Evolutionary conservation across 169 alveolate genomes (phyloP), one percentile per base, ranked within the genome.

Genomic region (Pseudocohnilembus persalinus): DNA sequence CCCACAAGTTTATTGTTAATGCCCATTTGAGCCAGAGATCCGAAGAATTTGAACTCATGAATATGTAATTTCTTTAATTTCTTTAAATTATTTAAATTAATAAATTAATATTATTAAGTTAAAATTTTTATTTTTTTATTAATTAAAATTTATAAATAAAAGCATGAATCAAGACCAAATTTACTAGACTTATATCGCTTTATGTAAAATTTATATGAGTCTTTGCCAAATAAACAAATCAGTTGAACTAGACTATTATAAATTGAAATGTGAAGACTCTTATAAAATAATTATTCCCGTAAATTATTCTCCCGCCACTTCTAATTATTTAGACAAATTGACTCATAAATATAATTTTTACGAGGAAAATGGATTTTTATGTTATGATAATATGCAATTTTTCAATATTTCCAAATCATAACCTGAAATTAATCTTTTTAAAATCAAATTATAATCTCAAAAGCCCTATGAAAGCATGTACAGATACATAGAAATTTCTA

Each of bases 171-270:
- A 6, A 15, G 76, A 73, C 31, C 6, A 73, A 26, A 28, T 73
- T 73, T 73, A n/a, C 76, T 73, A 73, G 26, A 15, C 28, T n/a
- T 73, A 73, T 73, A 29, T 73, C 6, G 6, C 26, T 15, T 15
- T 15, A 73, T 73, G 76, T 28, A 73, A 73, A 73, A 73, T 73
- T 6, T 73, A 73, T 28, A 73, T 73, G 76, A 15, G 30, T 73
- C 76, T 73, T 1, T 73, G 76, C 31, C 26, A 73, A 29, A 73
- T 73, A 73, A 73, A 73, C 26, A 73, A 73, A 73, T 73, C 76
- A 73, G 76, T 73, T n/a, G 76, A 73, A 73, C 26, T 73, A 26
- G 76, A 73, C 28, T 73, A 73, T 73, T 73, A 73, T 73, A 73
- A 73, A 29, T 15, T 73, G 20, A 73, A 26, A 73, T n/a, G 28